phyloP scores from a whole-genome alignment of 495 filamentous ascomycete genomes.

The Aspergillus bertholletiae region DNA sequence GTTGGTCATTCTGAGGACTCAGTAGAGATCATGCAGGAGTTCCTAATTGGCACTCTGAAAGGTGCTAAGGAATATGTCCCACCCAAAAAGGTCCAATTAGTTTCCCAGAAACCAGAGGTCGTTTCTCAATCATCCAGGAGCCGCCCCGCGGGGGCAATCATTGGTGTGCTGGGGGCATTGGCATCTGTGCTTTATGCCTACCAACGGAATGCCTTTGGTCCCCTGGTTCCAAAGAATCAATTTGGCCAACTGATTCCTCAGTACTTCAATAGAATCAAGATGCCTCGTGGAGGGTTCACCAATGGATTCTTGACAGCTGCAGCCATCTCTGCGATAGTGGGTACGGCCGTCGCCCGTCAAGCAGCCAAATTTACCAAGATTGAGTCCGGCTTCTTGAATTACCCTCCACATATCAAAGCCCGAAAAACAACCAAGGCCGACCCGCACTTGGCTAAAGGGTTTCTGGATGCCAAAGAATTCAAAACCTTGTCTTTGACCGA shows the following conservation, averaged over 20 bases:
- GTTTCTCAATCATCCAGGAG: constrained; percentile 12
- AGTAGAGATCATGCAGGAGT: neutral
- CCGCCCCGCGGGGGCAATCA: neutral
- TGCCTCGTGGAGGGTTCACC: constrained; percentile 20
- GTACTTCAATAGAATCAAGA: neutral
- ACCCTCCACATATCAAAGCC: constrained; percentile 35
- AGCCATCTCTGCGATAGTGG: constrained; percentile 21
- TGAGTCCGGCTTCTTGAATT: constrained; percentile 36
- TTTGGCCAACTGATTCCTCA: neutral
- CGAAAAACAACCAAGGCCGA: constrained; percentile 23
- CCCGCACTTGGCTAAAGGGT: constrained; percentile 31
- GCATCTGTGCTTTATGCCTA: neutral
- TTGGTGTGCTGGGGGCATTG: neutral
- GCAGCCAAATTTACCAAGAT: constrained; percentile 26
- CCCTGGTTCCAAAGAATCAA: neutral
- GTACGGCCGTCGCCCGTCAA: constrained; percentile 17
- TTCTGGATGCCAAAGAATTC: constrained; percentile 45
- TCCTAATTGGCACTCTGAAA: constrained; percentile 27
- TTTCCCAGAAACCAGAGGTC: neutral
- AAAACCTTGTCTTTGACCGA: constrained; percentile 39
- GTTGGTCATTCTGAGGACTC: constrained; percentile 42
- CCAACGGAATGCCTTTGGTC: neutral
- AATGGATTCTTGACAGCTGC: constrained; percentile 35
- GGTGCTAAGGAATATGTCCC: constrained; percentile 24
- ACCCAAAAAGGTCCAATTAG: constrained; percentile 24